Evolutionary conservation across 2,329 filamentous ascomycete species (phyloP), one percentile per base, ranked within the genome.

Genomic region (Bipolaris cookei): DNA sequence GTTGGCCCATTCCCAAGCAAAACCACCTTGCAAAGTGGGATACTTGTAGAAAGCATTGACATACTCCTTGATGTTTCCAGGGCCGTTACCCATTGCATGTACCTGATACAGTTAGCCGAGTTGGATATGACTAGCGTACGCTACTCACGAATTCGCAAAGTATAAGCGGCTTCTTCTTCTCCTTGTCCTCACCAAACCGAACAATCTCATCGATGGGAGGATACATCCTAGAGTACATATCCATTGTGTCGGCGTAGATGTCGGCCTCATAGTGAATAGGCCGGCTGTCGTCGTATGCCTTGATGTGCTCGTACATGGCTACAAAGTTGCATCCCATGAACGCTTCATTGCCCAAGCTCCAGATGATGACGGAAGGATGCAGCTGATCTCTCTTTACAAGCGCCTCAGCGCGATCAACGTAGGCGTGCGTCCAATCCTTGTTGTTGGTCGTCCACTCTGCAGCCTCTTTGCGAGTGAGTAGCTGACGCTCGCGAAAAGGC

Each of bases 11-110:
- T 80, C 78, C 78, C 78, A 80, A 0, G 78, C 73, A 67, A 78
- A 77, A 0, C 88, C 88, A 10, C 88, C 88, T 66, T 90, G 88
- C 0, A 90, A 80, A 2, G 82, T 81, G 0, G 82, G 82, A 57
- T 89, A 78, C 25, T 80, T 80, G 30, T 84, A 82, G 76, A 90
- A 91, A 0, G 82, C 80, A 38, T 86, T 79, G 46, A 88, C 80
- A 58, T 91, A 91, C 58, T 90, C 88, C 58, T 88, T 83, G 10
- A 91, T 79, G 32, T 84, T 84, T 1, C 89, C 89, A 0, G 89
- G 89, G 0, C 88, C 89, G 65, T 91, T 91, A 5, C 89, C 89
- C 89, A 91, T 91, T 1, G 89, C 88, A 65, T 84, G 82, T 0
- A 77, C 65, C 67, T 71, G n/a, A 32, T 13, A 18, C 6, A 53